phyloP scores from a whole-genome alignment of 2,329 filamentous ascomycete species.

The Xylaria sp. region DNA sequence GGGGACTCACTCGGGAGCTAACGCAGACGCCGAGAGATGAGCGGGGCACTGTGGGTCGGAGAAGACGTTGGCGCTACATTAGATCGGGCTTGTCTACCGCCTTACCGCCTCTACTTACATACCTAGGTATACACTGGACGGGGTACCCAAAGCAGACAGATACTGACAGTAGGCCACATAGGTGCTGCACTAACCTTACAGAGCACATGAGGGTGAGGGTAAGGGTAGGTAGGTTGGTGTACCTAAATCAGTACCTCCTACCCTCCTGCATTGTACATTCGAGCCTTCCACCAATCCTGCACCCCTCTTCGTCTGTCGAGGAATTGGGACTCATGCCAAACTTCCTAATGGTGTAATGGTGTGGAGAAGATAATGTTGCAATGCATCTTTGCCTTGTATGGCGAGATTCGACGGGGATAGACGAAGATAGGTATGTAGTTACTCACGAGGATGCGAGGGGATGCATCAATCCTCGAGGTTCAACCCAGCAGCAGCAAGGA shows the following conservation, averaged over 20 bases:
- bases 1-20: conserved; percentile 30
- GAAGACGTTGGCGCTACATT: conserved; percentile 32
- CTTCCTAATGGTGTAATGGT: conserved; percentile 11
- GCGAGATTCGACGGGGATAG: conserved; percentile 1
- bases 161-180: background rate
- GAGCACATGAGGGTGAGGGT: background rate
- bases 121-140: too few relatives aligned
- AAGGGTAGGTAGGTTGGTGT: background rate
- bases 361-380: conserved; percentile 10
- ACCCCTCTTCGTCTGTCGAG: background rate
- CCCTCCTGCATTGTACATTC: too few relatives aligned
- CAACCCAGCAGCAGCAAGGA: conserved; percentile 14
- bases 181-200: background rate
- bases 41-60: conserved; percentile 22
- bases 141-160: background rate
- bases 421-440: background rate
- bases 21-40: conserved; percentile 24
- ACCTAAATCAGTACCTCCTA: background rate
- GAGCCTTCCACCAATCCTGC: conserved; percentile 5
- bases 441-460: background rate
- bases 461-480: conserved; percentile 16
- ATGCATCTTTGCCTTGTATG: conserved; percentile 8
- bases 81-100: conserved; percentile 19
- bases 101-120: conserved; percentile 27
- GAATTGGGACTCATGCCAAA: conserved; percentile 10